Base-by-base conservation (phyloP, 2,329 filamentous ascomycete species). In the Chaetomium sp. region DNA sequence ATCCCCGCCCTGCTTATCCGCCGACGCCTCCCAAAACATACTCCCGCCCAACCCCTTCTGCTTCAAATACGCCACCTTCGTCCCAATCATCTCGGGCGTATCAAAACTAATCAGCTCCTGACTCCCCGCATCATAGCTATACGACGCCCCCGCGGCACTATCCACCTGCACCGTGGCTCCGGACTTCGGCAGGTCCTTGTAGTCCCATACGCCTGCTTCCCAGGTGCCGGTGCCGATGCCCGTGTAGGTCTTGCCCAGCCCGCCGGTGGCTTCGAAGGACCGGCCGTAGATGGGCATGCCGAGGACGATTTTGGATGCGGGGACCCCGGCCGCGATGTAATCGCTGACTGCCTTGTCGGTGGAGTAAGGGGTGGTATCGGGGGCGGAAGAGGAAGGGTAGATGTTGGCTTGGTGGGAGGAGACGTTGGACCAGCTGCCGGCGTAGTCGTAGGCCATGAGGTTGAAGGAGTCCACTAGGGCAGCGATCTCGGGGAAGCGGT, bases 11-110 rank as follows among this genome's bases (percentile, higher is more conserved):
- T 65, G 76, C 64, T 79, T 79, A 68, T 95, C 89, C 6, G 78
- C 83, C 57, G 83, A 88, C 19, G 81, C 84, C 69, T 94, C 89
- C 89, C 89, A 95, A 79, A 88, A 95, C 88, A 95, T 92, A 12
- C 80, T 84, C 11, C 89, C 89, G 1, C 84, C 88, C 1, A 95
- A 75, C 0, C 81, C 78, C 54, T 77, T 76, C 49, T 71, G 64
- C 68, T 79, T 77, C 61, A 91, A 79, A 67, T 86, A 92, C 3
- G 72, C 65, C 6, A 84, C 82, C 74, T 94, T 95, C 59, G 71
- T 66, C 47, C 71, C 68, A 32, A 84, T 76, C 65, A 86, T 79
- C 11, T 76, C 72, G 0, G 81, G 78, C 1, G 80, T 89, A 65
- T 88, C 85, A 67, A 88, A 95, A 33, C 81, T 84, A 56, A 95